phyloP scores from a whole-genome alignment of 2,329 filamentous ascomycete species.

The Fusarium tuaranense region DNA sequence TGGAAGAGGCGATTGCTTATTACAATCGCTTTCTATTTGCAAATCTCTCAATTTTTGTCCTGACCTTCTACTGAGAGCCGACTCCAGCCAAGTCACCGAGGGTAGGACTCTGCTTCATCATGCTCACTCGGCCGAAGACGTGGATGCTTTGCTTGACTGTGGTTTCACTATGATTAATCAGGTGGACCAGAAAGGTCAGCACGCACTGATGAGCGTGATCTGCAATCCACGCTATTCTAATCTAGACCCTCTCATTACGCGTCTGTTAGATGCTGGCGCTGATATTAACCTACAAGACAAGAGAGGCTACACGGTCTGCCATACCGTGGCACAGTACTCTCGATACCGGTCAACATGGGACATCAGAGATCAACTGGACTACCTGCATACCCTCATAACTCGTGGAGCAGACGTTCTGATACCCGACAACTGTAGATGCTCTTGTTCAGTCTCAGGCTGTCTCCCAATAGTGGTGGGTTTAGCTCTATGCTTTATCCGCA shows the following conservation, averaged over 20 bases:
- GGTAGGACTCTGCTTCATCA: neutral
- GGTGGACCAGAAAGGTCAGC: neutral
- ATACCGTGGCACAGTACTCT: neutral
- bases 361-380: neutral
- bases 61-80: neutral
- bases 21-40: neutral
- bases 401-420: neutral
- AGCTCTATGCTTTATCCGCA: too few species aligned
- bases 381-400: neutral
- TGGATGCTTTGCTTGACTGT: neutral
- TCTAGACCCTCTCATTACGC: neutral
- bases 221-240: accelerated
- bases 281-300: neutral
- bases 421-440: constrained; percentile 1
- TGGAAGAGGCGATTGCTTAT: accelerated
- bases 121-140: neutral
- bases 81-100: neutral
- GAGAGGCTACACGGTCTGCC: neutral
- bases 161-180: neutral
- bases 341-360: too few species aligned
- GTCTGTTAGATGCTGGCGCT: neutral
- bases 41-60: neutral
- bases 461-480: neutral
- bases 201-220: neutral
- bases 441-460: constrained; percentile 5